Percentiles rank a stretch among this genome's conserved stretches.
Conservation (phyloP, 2,329 filamentous ascomycete genomes). For the Teratosphaeria zuluensis region DNA sequence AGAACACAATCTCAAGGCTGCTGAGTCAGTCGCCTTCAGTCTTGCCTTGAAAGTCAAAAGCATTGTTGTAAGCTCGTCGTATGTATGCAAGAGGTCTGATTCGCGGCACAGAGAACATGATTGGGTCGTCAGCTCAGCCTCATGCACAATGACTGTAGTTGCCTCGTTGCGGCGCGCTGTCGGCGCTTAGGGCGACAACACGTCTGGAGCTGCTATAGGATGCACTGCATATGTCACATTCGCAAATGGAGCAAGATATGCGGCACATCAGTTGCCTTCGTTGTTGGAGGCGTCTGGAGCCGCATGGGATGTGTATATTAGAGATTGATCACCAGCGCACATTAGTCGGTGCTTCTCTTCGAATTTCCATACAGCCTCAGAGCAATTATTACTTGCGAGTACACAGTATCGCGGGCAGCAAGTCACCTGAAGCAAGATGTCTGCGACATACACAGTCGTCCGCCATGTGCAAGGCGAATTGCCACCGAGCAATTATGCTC, state of each 20-base stretch:
- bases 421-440: neutral
- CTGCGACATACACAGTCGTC: neutral
- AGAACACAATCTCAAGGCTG: neutral
- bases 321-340: neutral
- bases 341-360: neutral
- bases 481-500: neutral
- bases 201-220: neutral
- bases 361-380: neutral
- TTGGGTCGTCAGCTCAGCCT: neutral
- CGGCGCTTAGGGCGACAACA: neutral
- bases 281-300: neutral
- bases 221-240: neutral
- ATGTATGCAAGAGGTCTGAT: neutral
- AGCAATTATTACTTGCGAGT: neutral
- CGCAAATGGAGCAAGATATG: neutral
- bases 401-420: neutral
- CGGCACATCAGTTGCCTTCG: neutral
- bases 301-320: neutral
- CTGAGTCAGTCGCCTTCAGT: neutral
- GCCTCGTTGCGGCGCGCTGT: neutral
- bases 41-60: neutral
- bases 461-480: neutral
- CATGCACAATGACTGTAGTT: neutral
- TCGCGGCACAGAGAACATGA: neutral
- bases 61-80: neutral